Conservation (phyloP, 805 yeast genomes). For the Metschnikowia drakensbergensis region DNA sequence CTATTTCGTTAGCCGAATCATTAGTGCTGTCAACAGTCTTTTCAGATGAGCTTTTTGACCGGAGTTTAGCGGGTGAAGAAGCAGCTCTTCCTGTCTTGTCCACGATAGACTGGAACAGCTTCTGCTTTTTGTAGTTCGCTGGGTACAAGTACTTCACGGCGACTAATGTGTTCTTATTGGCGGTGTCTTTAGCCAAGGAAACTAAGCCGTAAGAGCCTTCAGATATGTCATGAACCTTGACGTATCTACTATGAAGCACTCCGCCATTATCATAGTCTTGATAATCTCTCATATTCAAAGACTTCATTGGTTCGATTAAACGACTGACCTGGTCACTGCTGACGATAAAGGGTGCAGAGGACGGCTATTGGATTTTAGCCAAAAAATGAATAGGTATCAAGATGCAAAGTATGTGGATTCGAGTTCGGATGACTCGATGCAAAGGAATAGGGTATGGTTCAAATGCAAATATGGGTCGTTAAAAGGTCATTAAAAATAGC, state of each 20-base stretch:
- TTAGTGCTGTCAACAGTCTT: slow-evolving; percentile 21
- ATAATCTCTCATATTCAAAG: slow-evolving; percentile 35
- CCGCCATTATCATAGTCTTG: slow-evolving; percentile 36
- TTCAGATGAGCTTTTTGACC: slow-evolving; percentile 17
- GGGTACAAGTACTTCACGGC: slow-evolving; percentile 85
- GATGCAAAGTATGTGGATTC: not conserved
- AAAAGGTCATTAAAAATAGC: slow-evolving; percentile 4
- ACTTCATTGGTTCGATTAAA: not conserved
- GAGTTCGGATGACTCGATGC: slow-evolving; percentile 1
- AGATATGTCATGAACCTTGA: slow-evolving; percentile 68
- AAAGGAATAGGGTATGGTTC: slow-evolving; percentile 1
- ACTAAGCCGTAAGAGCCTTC: slow-evolving; percentile 95
- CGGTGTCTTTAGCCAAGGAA: slow-evolving; percentile 74
- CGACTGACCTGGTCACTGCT: not conserved
- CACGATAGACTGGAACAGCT: slow-evolving; percentile 18
- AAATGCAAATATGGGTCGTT: slow-evolving; percentile 5
- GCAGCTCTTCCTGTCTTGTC: slow-evolving; percentile 24
- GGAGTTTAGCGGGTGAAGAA: slow-evolving; percentile 36
- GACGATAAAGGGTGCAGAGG: not conserved
- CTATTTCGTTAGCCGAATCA: slow-evolving; percentile 68
- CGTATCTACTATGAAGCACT: slow-evolving; percentile 59
- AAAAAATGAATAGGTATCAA: not conserved
- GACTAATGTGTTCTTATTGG: slow-evolving; percentile 46
- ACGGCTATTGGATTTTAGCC: not conserved
- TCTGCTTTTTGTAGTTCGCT: slow-evolving; percentile 34